A percentile compares a stretch with the other conserved stretches of the same genome.
Conservation (phyloP, 768 basidiomycete species). For the Termitomyces sp. region DNA sequence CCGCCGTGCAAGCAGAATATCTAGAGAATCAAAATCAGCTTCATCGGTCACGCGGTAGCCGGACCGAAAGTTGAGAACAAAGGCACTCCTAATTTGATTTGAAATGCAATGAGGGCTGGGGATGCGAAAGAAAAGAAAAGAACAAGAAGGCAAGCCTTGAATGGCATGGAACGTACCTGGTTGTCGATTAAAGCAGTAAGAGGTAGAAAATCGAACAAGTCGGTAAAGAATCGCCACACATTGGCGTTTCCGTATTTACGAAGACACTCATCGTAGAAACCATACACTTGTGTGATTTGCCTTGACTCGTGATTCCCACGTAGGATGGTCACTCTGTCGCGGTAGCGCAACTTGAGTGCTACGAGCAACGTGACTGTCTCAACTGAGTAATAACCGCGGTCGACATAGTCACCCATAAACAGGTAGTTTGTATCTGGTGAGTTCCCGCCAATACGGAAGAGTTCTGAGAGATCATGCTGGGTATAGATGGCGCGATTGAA, state of each 20-base stretch:
- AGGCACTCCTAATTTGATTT: conserved; percentile 8
- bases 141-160: conserved; percentile 1
- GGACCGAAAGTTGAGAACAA: conserved; percentile 3
- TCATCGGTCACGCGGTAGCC: conserved; percentile 14
- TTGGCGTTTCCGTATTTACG: conserved; percentile 99
- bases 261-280: conserved; percentile 99
- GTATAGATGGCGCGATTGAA: conserved; percentile 11
- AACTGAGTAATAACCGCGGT: conserved; percentile 98
- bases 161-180: conserved; percentile 63
- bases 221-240: conserved; percentile 99
- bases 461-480: conserved; percentile 98
- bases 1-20: conserved; percentile 99
- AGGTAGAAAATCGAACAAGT: conserved; percentile 96
- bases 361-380: conserved; percentile 98
- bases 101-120: conserved; percentile 2
- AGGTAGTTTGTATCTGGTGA: conserved; percentile 99
- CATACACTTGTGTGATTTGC: conserved; percentile 99
- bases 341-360: conserved; percentile 95
- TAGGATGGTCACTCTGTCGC: conserved; percentile 95
- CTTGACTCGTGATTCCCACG: conserved; percentile 98
- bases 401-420: conserved; percentile 99
- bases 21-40: conserved; percentile 34
- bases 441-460: conserved; percentile 97
- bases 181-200: conserved; percentile 98
- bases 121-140: conserved; percentile 6